phyloP scores from a whole-genome alignment of 2,329 filamentous ascomycete genomes.

The Coniochaeta sp. region DNA sequence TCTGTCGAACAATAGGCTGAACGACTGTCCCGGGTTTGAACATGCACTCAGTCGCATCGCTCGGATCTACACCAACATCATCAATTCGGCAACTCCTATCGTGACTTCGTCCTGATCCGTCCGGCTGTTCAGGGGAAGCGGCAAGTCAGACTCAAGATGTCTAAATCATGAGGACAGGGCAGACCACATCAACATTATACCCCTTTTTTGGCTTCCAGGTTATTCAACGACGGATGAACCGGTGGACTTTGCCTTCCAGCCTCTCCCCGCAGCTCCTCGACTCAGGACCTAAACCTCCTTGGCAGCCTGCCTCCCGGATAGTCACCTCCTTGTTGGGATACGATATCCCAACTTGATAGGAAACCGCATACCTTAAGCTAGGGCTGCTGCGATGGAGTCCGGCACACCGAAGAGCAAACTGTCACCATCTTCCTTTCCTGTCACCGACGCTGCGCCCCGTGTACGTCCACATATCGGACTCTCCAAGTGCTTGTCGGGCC shows the following conservation, averaged over 20 bases:
- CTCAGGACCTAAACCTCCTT: background rate
- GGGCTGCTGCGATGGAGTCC: slow-evolving; percentile 17
- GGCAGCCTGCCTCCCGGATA: background rate
- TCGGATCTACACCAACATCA: background rate
- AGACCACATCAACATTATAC: background rate
- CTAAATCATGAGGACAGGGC: background rate
- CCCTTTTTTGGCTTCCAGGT: background rate
- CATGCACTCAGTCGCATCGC: background rate
- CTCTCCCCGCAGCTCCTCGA: background rate
- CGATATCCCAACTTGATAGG: background rate
- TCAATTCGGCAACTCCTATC: background rate
- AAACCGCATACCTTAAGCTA: background rate
- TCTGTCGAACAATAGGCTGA: background rate
- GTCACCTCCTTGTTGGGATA: background rate
- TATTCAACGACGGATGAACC: background rate
- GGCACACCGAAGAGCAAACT: slow-evolving; percentile 12
- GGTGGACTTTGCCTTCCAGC: background rate
- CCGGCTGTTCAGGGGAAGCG: background rate
- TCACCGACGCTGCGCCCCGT: background rate
- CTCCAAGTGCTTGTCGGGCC: background rate
- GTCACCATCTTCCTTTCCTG: slow-evolving; percentile 5
- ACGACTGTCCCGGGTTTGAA: background rate
- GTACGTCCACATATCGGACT: background rate
- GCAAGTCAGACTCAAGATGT: background rate
- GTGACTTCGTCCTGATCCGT: background rate